Evolutionary conservation across 768 basidiomycete species (phyloP).

Genomic region (Boletus barrowsii): DNA sequence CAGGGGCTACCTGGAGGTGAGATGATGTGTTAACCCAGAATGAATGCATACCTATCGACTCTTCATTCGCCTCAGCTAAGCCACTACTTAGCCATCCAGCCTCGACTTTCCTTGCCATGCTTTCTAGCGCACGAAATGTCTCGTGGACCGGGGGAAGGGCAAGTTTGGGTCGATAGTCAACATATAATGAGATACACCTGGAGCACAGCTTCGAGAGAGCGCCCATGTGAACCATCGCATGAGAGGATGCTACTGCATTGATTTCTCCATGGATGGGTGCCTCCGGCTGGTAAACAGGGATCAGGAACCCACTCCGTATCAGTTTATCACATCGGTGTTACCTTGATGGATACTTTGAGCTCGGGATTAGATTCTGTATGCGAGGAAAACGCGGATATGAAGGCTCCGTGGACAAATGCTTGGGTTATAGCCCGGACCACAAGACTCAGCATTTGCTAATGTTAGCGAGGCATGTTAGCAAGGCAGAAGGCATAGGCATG

Average conservation of each 20-base stretch:
- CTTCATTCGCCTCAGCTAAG: slow-evolving; percentile 25
- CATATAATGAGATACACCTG: slow-evolving; percentile 32
- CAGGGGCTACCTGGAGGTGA: slow-evolving; percentile 35
- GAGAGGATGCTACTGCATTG: slow-evolving; percentile 33
- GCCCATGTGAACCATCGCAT: slow-evolving; percentile 36
- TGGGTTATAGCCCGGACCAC: slow-evolving; percentile 47
- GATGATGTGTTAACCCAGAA: slow-evolving; percentile 13
- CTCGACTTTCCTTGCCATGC: slow-evolving; percentile 44
- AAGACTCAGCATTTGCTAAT: slow-evolving; percentile 30
- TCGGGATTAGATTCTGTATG: slow-evolving; percentile 25
- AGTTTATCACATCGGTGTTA: not conserved
- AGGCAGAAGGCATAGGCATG: slow-evolving; percentile 17
- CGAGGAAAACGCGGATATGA: slow-evolving; percentile 45
- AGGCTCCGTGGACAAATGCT: slow-evolving; percentile 56
- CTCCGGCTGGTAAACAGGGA: slow-evolving; percentile 21
- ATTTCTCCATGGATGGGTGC: slow-evolving; percentile 37
- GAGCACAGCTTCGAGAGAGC: slow-evolving; percentile 41
- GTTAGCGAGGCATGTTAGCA: not conserved
- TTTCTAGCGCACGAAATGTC: slow-evolving; percentile 28
- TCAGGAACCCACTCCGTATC: not conserved
- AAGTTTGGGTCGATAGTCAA: slow-evolving; percentile 33
- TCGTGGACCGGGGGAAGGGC: slow-evolving; percentile 27
- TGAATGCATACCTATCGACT: slow-evolving; percentile 33
- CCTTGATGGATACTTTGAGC: slow-evolving; percentile 19
- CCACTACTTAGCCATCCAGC: slow-evolving; percentile 45